These are phyloP conservation scores for Nothopassalora personata DNA, from an alignment of 2,329 filamentous ascomycete species.

Conservation along the genomic window DNA sequence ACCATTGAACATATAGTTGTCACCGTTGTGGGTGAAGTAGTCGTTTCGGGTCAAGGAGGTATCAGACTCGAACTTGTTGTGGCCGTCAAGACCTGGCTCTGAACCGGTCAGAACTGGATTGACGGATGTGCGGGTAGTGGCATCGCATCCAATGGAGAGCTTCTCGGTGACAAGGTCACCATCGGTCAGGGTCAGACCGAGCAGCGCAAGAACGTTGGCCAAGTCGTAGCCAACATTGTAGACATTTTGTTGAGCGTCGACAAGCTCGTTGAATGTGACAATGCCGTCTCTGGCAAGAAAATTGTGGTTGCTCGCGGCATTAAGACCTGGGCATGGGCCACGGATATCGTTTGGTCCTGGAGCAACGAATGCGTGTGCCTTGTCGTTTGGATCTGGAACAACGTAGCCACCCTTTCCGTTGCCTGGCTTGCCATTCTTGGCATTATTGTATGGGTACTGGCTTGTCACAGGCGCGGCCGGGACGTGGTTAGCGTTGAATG, in stretches of 20 bases:
- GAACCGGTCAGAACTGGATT: slow-evolving; percentile 32
- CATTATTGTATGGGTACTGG: slow-evolving; percentile 41
- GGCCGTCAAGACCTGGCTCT: slow-evolving; percentile 41
- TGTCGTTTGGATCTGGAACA: slow-evolving; percentile 41
- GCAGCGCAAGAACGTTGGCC: slow-evolving; percentile 36
- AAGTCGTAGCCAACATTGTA: slow-evolving; percentile 44
- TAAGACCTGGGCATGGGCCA: slow-evolving; percentile 40
- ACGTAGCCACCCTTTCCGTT: slow-evolving; percentile 40
- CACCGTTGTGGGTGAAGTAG: slow-evolving; percentile 34
- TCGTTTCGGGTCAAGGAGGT: slow-evolving; percentile 40
- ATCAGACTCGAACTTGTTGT: slow-evolving; percentile 41
- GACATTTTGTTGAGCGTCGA: slow-evolving; percentile 43
- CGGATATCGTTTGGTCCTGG: slow-evolving; percentile 38
- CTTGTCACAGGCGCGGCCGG: slow-evolving; percentile 30
- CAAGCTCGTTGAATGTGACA: slow-evolving; percentile 40
- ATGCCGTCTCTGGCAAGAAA: slow-evolving; percentile 43
- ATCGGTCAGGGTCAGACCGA: slow-evolving; percentile 37
- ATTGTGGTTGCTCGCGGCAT: slow-evolving; percentile 41
- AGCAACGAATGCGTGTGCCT: slow-evolving; percentile 35
- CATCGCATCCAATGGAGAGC: slow-evolving; percentile 44
- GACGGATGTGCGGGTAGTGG: slow-evolving; percentile 38
- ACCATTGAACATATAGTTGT: slow-evolving; percentile 37
- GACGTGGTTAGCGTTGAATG: slow-evolving; percentile 34
- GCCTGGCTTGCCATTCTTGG: slow-evolving; percentile 40
- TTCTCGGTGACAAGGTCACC: slow-evolving; percentile 41